phyloP scores from a whole-genome alignment of 371 early-diverging fungal genomes.

The Basidiobolus heterosporus region DNA sequence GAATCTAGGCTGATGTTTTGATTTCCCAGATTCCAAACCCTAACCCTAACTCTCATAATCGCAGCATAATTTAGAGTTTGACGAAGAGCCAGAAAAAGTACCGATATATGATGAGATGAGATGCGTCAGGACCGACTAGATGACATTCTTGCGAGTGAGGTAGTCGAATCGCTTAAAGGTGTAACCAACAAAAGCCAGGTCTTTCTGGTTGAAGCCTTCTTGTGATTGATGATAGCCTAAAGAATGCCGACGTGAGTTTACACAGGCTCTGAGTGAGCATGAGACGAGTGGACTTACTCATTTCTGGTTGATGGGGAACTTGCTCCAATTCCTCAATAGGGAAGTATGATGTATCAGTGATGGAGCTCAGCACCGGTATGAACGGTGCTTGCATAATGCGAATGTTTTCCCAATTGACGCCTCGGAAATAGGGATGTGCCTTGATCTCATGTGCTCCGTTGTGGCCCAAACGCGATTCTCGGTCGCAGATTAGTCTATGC shows the following conservation, averaged over 20 bases:
- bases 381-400: slow-evolving; percentile 78
- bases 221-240: background rate
- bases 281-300: slow-evolving; percentile 1
- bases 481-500: slow-evolving; percentile 66
- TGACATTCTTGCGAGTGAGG: slow-evolving; percentile 55
- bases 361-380: slow-evolving; percentile 81
- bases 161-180: slow-evolving; percentile 89
- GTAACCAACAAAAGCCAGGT: slow-evolving; percentile 92
- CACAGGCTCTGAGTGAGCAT: no score
- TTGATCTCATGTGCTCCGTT: slow-evolving; percentile 75
- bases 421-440: slow-evolving; percentile 88
- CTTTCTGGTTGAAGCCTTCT: slow-evolving; percentile 52
- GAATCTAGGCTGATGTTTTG: background rate
- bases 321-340: slow-evolving; percentile 82
- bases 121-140: slow-evolving; percentile 29
- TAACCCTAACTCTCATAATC: no score
- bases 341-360: slow-evolving; percentile 95
- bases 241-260: no score
- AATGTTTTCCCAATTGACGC: slow-evolving; percentile 82
- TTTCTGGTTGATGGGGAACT: slow-evolving; percentile 30
- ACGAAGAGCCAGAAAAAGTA: no score
- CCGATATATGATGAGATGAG: no score
- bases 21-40: no score
- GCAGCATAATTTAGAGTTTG: no score
- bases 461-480: slow-evolving; percentile 61